A percentile compares a stretch with the other conserved stretches of the same genome.
phyloP scores from a whole-genome alignment of 371 early-diverging fungal genomes.

The Mucor indicus region DNA sequence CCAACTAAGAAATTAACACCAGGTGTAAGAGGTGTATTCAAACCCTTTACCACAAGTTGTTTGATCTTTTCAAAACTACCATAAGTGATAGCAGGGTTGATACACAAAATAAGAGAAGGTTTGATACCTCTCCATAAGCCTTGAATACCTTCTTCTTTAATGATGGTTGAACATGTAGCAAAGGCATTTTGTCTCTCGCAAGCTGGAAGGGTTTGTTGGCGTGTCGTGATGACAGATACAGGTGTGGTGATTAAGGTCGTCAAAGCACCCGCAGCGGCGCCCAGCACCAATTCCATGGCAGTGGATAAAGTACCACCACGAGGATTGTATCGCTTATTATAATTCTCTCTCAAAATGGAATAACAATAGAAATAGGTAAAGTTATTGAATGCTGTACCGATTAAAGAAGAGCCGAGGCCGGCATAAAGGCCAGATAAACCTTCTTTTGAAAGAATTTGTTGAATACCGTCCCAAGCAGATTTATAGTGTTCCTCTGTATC shows the following conservation, averaged over 20 bases:
- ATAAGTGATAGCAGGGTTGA: constrained; percentile 97
- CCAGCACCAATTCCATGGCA: constrained; percentile 79
- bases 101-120: constrained; percentile 87
- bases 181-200: constrained; percentile 53
- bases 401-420: constrained; percentile 83
- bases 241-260: constrained; percentile 91
- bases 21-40: constrained; percentile 57
- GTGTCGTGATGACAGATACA: constrained; percentile 83
- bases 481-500: constrained; percentile 54
- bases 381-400: constrained; percentile 85
- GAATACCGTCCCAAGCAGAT: constrained; percentile 76
- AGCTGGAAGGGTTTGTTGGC: constrained; percentile 69
- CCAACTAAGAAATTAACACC: constrained; percentile 86
- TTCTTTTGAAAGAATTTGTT: constrained; percentile 77
- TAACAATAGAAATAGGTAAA: constrained; percentile 97
- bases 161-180: constrained; percentile 67
- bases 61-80: constrained; percentile 93
- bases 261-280: constrained; percentile 89
- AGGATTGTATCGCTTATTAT: constrained; percentile 40
- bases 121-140: constrained; percentile 90
- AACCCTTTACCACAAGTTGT: constrained; percentile 44
- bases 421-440: constrained; percentile 92
- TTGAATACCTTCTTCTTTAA: constrained; percentile 77
- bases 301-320: constrained; percentile 49
- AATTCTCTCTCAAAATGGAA: constrained; percentile 66